Evolutionary conservation across 371 early-diverging fungal genomes (phyloP).

Genomic region (Blakeslea trispora): DNA sequence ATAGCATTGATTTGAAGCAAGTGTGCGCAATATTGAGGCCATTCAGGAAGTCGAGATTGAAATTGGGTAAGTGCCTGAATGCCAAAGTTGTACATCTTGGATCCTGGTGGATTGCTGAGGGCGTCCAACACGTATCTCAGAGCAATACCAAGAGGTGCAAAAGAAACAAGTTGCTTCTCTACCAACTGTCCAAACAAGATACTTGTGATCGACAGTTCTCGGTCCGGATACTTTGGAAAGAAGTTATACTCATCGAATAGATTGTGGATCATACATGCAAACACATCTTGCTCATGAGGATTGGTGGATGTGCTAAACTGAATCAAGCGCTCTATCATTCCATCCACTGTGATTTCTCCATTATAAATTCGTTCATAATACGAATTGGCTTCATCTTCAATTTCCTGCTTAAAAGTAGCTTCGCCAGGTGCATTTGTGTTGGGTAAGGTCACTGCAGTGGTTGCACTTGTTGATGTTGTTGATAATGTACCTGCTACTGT

Average conservation of each 20-base stretch:
- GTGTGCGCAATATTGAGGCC: slow-evolving; percentile 87
- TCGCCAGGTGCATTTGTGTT: slow-evolving; percentile 18
- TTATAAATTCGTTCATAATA: slow-evolving; percentile 80
- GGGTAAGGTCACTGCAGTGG: not conserved
- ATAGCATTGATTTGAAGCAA: slow-evolving; percentile 81
- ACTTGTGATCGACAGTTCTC: slow-evolving; percentile 87
- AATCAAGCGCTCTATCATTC: slow-evolving; percentile 74
- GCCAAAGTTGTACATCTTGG: slow-evolving; percentile 91
- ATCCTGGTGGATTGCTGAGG: slow-evolving; percentile 74
- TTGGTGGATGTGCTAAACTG: slow-evolving; percentile 71
- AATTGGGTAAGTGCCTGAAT: slow-evolving; percentile 85
- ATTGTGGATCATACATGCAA: slow-evolving; percentile 82
- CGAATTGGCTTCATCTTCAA: slow-evolving; percentile 79
- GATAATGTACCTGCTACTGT: slow-evolving; percentile 2
- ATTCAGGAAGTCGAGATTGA: slow-evolving; percentile 79
- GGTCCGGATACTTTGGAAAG: slow-evolving; percentile 92
- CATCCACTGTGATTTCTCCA: slow-evolving; percentile 71
- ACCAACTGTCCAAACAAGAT: slow-evolving; percentile 88
- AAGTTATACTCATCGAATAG: slow-evolving; percentile 94
- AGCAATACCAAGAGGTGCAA: slow-evolving; percentile 74
- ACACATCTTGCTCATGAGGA: slow-evolving; percentile 74
- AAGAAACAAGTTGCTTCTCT: slow-evolving; percentile 80
- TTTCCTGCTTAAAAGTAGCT: slow-evolving; percentile 33
- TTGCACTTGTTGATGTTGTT: not conserved
- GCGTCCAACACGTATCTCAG: slow-evolving; percentile 86